phyloP scores from a whole-genome alignment of 2,329 filamentous ascomycete genomes.

The Sclerotiophoma versabilis region DNA sequence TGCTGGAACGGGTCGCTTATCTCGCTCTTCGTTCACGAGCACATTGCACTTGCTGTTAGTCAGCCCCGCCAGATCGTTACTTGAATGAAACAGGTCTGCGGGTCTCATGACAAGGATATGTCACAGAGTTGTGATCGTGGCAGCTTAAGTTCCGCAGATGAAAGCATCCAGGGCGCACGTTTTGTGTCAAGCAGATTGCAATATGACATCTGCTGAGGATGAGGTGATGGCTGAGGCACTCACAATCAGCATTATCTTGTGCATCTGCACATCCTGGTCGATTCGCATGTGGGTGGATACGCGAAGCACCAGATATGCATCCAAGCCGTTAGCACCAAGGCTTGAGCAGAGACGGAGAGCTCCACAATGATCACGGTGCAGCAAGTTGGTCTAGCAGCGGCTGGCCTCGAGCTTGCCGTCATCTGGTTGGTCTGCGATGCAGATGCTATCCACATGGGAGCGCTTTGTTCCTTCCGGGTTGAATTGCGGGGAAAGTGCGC shows the following conservation, averaged over 20 bases:
- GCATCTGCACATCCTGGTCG: slow-evolving; percentile 16
- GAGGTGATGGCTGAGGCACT: background rate
- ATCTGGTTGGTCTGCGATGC: slow-evolving; percentile 9
- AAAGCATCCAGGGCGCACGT: slow-evolving; percentile 12
- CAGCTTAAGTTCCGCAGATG: slow-evolving; percentile 1
- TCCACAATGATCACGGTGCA: slow-evolving; percentile 30
- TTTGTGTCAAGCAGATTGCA: background rate
- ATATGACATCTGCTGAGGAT: background rate
- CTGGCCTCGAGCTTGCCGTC: background rate
- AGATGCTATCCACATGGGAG: slow-evolving; percentile 25
- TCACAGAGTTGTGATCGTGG: background rate
- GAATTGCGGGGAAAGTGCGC: slow-evolving; percentile 46
- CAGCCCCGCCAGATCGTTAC: slow-evolving; percentile 19
- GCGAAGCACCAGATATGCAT: slow-evolving; percentile 20
- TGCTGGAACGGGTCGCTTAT: slow-evolving; percentile 12
- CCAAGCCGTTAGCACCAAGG: slow-evolving; percentile 23
- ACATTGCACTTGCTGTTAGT: slow-evolving; percentile 15
- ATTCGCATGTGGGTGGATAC: slow-evolving; percentile 13
- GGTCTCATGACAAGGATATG: background rate
- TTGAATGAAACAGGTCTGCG: slow-evolving; percentile 18
- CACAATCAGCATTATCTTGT: slow-evolving; percentile 14
- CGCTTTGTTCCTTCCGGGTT: slow-evolving; percentile 34
- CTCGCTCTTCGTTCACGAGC: background rate
- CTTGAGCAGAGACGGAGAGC: slow-evolving; percentile 27
- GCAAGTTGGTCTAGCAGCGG: slow-evolving; percentile 24